phyloP scores from a whole-genome alignment of 192 early-diverging fungal genomes.

The Coemansia aciculifera region DNA sequence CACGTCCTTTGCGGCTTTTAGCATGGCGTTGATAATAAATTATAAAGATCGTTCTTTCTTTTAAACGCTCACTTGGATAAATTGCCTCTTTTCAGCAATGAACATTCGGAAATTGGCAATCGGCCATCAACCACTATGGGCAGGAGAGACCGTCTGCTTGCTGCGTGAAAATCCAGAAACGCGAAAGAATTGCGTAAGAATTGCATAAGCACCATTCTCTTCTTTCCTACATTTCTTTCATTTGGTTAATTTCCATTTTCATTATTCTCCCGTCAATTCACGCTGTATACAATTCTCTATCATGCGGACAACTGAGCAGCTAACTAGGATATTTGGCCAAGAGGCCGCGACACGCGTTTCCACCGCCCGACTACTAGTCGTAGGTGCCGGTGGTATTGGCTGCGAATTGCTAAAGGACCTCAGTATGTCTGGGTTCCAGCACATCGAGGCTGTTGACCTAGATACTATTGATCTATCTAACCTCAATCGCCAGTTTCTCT shows the following conservation, averaged over 20 bases:
- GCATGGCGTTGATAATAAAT: constrained; percentile 5
- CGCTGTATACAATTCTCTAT: not conserved
- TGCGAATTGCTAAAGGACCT: constrained; percentile 98
- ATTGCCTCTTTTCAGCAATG: not conserved
- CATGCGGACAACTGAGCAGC: constrained; percentile 26
- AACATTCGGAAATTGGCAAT: not conserved
- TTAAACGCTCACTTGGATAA: not conserved
- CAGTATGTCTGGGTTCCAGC: constrained; percentile 79
- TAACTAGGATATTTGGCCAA: constrained; percentile 32
- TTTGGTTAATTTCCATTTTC: not conserved
- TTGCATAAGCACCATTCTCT: not conserved
- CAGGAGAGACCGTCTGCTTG: not conserved
- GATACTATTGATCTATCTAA: constrained; percentile 99
- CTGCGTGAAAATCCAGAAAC: no score
- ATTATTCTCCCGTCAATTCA: not conserved
- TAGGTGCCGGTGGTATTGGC: constrained; percentile 94
- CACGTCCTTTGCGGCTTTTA: constrained; percentile 19
- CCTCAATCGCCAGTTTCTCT: constrained; percentile 98
- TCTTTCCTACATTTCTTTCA: not conserved
- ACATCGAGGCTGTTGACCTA: constrained; percentile 89
- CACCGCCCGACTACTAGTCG: constrained; percentile 59
- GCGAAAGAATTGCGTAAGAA: no score
- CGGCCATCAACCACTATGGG: not conserved
- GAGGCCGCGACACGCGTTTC: constrained; percentile 16
- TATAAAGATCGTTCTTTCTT: not conserved